Conservation (phyloP, 768 basidiomycete genomes). For the Epithele typhae region DNA sequence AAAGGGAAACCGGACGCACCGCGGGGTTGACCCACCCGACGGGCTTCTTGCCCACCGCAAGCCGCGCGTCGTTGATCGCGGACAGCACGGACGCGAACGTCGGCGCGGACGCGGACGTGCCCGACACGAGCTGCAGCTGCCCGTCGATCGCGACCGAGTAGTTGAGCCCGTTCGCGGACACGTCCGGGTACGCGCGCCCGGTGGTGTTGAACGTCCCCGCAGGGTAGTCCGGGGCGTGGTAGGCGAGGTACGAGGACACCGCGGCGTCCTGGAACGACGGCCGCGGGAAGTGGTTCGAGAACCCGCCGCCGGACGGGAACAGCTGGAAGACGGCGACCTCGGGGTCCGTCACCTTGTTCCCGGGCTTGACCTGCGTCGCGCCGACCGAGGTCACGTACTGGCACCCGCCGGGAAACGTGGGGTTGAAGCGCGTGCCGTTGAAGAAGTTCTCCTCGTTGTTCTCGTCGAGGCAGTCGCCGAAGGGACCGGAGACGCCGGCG, state of each 20-base stretch:
- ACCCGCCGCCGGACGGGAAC: constrained; percentile 35
- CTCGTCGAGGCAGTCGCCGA: constrained; percentile 26
- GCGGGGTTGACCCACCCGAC: constrained; percentile 57
- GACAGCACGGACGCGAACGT: constrained; percentile 28
- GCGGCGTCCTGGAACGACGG: constrained; percentile 32
- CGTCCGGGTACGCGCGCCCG: constrained; percentile 27
- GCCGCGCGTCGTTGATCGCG: constrained; percentile 31
- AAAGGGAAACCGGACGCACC: constrained; percentile 28
- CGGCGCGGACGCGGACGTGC: constrained; percentile 31
- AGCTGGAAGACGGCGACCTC: constrained; percentile 22
- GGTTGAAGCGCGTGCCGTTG: neutral
- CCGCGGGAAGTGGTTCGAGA: constrained; percentile 36
- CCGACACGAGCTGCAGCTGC: neutral
- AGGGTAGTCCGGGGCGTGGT: constrained; percentile 29
- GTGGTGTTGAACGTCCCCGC: constrained; percentile 29
- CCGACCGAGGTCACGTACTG: constrained; percentile 35
- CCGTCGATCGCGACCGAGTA: constrained; percentile 13
- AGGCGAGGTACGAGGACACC: constrained; percentile 22
- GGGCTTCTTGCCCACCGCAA: constrained; percentile 27
- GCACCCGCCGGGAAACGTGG: constrained; percentile 24
- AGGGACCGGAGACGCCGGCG: constrained; percentile 36
- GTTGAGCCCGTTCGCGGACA: constrained; percentile 27
- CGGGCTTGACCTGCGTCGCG: constrained; percentile 30
- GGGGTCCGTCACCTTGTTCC: constrained; percentile 18
- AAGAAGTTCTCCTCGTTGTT: constrained; percentile 15